Evolutionary conservation across 768 basidiomycete genomes (phyloP).

Genomic region (Gautieria morchelliformis): DNA sequence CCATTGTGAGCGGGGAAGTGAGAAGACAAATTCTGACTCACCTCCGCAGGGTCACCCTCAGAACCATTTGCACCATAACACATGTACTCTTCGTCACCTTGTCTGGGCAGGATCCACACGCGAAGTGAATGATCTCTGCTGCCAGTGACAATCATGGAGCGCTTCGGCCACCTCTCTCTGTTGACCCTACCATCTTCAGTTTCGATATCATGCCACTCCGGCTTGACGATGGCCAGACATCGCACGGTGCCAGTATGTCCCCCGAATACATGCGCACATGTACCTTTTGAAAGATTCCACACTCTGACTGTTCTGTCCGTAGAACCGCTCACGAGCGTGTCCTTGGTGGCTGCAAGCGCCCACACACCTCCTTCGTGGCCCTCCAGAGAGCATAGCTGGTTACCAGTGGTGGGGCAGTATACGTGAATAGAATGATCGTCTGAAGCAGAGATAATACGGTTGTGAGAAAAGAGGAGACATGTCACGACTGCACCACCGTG

Average conservation of each 20-base stretch:
- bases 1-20: constrained; percentile 1
- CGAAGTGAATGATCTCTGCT: constrained; percentile 58
- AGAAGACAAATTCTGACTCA: constrained; percentile 22
- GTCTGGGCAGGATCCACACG: constrained; percentile 58
- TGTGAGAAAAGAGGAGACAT: constrained; percentile 88
- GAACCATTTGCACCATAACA: constrained; percentile 52
- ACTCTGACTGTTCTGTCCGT: constrained; percentile 91
- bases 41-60: constrained; percentile 36
- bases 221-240: constrained; percentile 92
- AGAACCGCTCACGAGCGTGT: constrained; percentile 82
- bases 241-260: constrained; percentile 96
- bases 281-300: constrained; percentile 74
- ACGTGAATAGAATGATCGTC: constrained; percentile 97
- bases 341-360: constrained; percentile 86
- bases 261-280: constrained; percentile 87
- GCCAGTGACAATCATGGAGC: constrained; percentile 63
- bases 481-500: constrained; percentile 90
- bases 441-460: constrained; percentile 92
- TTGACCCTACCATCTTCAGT: constrained; percentile 48
- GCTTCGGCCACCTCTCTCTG: constrained; percentile 67
- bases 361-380: constrained; percentile 96
- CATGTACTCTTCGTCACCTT: constrained; percentile 68
- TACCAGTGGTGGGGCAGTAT: constrained; percentile 80
- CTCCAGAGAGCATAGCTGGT: constrained; percentile 60
- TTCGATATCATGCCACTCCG: constrained; percentile 73